Evolutionary conservation across 192 early-diverging fungal species (phyloP), one percentile per base, ranked within the genome.

Genomic region (Podila epicladia): DNA sequence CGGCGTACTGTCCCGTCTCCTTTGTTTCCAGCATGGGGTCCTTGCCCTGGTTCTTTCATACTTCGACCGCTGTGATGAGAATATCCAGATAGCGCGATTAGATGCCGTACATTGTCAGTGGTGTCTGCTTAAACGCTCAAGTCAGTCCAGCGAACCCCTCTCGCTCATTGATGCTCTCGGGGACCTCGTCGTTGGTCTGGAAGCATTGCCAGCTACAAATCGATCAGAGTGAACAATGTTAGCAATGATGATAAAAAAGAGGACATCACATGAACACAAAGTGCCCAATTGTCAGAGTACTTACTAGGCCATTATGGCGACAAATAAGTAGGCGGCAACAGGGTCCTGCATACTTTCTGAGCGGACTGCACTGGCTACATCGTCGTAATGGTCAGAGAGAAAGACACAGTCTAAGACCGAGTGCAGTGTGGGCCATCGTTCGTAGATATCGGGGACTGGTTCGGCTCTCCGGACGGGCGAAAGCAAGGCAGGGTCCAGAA

Each of bases 231-330:
- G 7, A 41, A 41, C 3, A 41, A 41, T 12, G 12, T 9, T 2
- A 41, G 12, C 12, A 9, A 9, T 41, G 33, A 33, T 41, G 38
- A 7, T 11, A 41, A 12, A 41, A 41, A 1, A 41, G 9, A 41
- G 1, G 3, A 41, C 38, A 12, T 0, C 1, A 7, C 38, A 9
- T 12, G 38, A 9, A 41, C 11, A 41, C 7, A 41, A 41, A 2
- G 11, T 0, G 38, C 1, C 1, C n/a, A n/a, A n/a, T 7, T 1
- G 7, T 1, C 8, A 12, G 12, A 41, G 38, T 5, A 62, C 72
- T 32, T 73, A 73, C 72, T 73, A 73, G 2, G 64, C 57, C 57
- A 73, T 61, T 7, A 73, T 33, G 32, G 67, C 9, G 17, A 32
- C 22, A 41, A 67, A 66, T 13, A 73, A 1, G 33, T 73, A 73